Evolutionary conservation across 129 eudicot species (phyloP).

Genomic region (Artemisia tridentata): DNA sequence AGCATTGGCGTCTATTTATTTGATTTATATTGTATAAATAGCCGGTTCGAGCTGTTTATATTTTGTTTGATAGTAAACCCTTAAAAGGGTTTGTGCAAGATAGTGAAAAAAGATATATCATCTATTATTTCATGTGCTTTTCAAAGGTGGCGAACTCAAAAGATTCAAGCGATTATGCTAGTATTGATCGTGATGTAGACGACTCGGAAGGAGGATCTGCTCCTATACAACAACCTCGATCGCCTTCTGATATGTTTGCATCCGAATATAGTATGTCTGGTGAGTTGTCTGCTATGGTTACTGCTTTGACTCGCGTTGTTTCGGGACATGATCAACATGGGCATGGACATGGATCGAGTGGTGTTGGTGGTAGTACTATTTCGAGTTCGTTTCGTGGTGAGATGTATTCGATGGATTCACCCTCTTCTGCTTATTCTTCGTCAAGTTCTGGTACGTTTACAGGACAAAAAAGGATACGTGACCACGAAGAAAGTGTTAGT

Average conservation of each 20-base stretch:
- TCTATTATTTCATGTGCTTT: conserved; percentile 41
- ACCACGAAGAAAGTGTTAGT: conserved; percentile 43
- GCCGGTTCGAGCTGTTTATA: background rate
- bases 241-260: conserved; percentile 26
- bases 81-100: conserved; percentile 6
- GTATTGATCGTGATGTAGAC: conserved; percentile 24
- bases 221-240: conserved; percentile 1
- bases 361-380: background rate
- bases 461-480: conserved; percentile 66
- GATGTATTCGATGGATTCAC: conserved; percentile 33
- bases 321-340: conserved; percentile 32
- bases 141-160: conserved; percentile 76
- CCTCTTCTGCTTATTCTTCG: conserved; percentile 53
- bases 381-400: conserved; percentile 18
- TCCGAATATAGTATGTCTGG: conserved; percentile 38
- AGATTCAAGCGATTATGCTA: conserved; percentile 40
- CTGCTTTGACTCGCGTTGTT: conserved; percentile 70
- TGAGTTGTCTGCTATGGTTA: conserved; percentile 81
- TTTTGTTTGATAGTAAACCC: conserved; percentile 29
- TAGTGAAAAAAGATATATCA: conserved; percentile 5
- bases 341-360: conserved; percentile 26
- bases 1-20: conserved; percentile 24
- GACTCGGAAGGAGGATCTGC: conserved; percentile 31
- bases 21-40: background rate
- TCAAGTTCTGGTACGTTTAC: conserved; percentile 60